Base-by-base conservation (phyloP, 2,329 filamentous ascomycete genomes). In the Tolypocladium cylindrosporum region DNA sequence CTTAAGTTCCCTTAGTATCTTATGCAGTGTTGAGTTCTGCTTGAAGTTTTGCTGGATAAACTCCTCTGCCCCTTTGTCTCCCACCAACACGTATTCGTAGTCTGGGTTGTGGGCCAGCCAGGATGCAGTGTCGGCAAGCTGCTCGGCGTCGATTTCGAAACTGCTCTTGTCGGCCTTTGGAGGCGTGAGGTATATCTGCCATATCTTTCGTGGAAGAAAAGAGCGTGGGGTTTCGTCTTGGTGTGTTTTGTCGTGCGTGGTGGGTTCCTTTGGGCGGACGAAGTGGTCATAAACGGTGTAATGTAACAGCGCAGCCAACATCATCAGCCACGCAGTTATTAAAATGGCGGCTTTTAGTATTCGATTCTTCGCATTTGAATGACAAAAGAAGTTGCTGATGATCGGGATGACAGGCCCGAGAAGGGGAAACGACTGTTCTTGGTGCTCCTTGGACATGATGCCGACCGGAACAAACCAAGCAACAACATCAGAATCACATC, bases 1-100 rank as follows among this genome's bases (percentile, higher is more conserved):
- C 6, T 57, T 60, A 24, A 70, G 55, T 4, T 56, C 39, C 4
- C 53, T 37, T 57, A 65, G 69, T 0, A 64, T 59, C 4, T 59
- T 39, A 10, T 60, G 21, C 4, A 70, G 58, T 0, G 56, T 40
- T 27, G 64, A 51, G 55, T 60, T 10, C 2, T 42, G 13, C 10
- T 24, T 31, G 19, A 43, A 53, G 34, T 57, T 19, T 21, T 16
- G 21, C 37, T 48, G 39, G 11, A 57, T 13, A n/a, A 57, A 27
- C 0, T 31, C 19, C 13, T 52, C 19, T 9, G 40, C 56, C 9
- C 56, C 56, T 37, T 42, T 21, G 39, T 54, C 41, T 19, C 50
- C 50, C 21, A 57, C 24, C 37, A 57, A 39, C 2, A 36, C 19
- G 51, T 54, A 57, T 54, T 52, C 14, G 37, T 57, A 57, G 50